A percentile compares a stretch with the other conserved stretches of the same genome.
phyloP scores from a whole-genome alignment of 768 basidiomycete genomes.

The Pisolithus orientalis region DNA sequence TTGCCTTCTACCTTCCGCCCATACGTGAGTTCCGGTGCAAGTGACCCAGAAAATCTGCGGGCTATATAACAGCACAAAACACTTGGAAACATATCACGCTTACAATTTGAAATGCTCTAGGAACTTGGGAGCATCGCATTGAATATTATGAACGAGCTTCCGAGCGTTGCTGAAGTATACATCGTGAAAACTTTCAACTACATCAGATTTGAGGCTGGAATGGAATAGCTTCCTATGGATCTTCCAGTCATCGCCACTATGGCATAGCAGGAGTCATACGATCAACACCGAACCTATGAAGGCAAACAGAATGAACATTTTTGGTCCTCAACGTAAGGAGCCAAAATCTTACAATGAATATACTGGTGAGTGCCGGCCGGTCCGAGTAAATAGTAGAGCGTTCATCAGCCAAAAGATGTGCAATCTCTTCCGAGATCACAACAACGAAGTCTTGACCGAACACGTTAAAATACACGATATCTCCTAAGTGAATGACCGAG shows the following conservation, averaged over 20 bases:
- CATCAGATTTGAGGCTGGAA: slow-evolving; percentile 4
- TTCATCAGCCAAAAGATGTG: neutral
- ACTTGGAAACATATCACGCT: neutral
- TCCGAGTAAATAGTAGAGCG: slow-evolving; percentile 4
- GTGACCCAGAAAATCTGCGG: neutral
- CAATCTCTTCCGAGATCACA: slow-evolving; percentile 3
- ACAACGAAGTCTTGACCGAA: slow-evolving; percentile 2
- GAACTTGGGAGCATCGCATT: neutral
- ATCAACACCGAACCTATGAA: slow-evolving; percentile 7
- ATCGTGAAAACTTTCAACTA: slow-evolving; percentile 1
- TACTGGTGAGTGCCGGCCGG: neutral
- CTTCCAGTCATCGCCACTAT: slow-evolving; percentile 12
- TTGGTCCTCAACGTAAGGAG: neutral
- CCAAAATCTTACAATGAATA: neutral
- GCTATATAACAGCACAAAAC: no score
- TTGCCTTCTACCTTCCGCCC: neutral
- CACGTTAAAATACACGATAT: neutral
- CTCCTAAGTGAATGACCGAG: neutral
- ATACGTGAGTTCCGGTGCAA: neutral
- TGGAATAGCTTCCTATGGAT: slow-evolving; percentile 10
- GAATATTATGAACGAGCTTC: neutral
- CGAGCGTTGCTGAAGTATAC: neutral
- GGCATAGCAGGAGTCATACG: slow-evolving; percentile 4
- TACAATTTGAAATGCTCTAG: neutral
- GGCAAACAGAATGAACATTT: neutral